A percentile compares a stretch with the other conserved stretches of the same genome.
These are phyloP conservation scores for Flaveria bidentis DNA, from an alignment of 129 eudicot species.

Conservation along the genomic window DNA sequence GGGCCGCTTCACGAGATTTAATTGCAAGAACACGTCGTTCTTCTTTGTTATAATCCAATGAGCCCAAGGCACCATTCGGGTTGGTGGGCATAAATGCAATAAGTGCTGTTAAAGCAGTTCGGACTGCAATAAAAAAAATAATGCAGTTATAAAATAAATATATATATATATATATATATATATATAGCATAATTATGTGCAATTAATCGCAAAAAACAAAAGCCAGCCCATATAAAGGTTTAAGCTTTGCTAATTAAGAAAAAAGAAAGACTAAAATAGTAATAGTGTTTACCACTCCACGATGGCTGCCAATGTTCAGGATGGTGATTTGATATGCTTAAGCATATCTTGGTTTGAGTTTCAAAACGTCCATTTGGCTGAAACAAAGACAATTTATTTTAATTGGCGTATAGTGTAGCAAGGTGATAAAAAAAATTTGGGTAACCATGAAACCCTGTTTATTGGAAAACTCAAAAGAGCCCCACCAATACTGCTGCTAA, in stretches of 20 bases:
- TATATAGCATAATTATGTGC: background rate
- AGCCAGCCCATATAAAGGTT: background rate
- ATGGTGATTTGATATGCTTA: conserved; percentile 98
- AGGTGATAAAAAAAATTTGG: background rate
- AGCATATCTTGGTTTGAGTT: conserved; percentile 97
- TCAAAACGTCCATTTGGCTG: conserved; percentile 99
- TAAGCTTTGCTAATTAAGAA: background rate
- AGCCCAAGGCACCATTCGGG: conserved; percentile 97
- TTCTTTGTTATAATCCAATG: conserved; percentile 86
- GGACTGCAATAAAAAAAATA: conserved; percentile 52
- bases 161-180: too few species aligned
- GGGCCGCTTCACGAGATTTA: conserved; percentile 84
- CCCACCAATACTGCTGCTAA: too few species aligned
- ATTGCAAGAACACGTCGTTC: conserved; percentile 81
- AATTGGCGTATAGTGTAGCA: background rate
- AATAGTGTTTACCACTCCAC: conserved; percentile 74
- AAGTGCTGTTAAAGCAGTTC: conserved; percentile 91
- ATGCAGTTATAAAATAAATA: conserved; percentile 12
- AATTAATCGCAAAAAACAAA: conserved; percentile 2
- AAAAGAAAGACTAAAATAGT: background rate
- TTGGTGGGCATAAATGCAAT: conserved; percentile 97
- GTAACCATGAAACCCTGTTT: background rate
- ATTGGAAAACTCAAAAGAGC: background rate
- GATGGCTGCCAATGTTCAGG: conserved; percentile 99
- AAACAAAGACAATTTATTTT: conserved; percentile 24